These are phyloP conservation scores for Grosmannia clavigera DNA, from an alignment of 2,329 filamentous ascomycete genomes.

Conservation along the genomic window DNA sequence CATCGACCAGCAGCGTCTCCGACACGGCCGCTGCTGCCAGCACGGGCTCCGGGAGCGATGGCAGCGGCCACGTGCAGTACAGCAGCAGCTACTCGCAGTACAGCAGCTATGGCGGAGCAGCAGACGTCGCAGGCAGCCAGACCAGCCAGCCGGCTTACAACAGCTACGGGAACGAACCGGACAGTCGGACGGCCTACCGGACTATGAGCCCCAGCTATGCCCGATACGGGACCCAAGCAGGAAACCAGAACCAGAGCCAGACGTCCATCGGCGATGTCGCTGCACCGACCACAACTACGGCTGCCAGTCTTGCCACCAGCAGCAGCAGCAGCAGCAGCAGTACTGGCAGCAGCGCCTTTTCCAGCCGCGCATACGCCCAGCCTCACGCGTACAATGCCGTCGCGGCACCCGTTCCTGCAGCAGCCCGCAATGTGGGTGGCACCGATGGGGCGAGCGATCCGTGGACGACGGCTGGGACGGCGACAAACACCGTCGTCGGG, in stretches of 20 bases:
- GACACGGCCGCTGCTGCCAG: neutral
- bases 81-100: neutral
- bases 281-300: neutral
- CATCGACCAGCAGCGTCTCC: neutral
- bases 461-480: neutral
- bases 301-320: neutral
- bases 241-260: neutral
- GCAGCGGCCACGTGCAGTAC: neutral
- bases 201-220: neutral
- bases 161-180: neutral
- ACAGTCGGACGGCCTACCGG: neutral
- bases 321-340: no score
- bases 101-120: neutral
- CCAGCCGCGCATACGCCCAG: neutral
- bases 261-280: neutral
- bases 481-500: neutral
- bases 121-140: constrained; percentile 14
- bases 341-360: neutral
- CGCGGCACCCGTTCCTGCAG: neutral
- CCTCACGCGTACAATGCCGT: neutral
- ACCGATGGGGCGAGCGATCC: neutral
- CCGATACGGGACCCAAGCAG: neutral
- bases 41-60: neutral
- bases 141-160: neutral
- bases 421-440: neutral